Conservation (phyloP, 805 yeast species). For the Pichia thaimueangensis region DNA sequence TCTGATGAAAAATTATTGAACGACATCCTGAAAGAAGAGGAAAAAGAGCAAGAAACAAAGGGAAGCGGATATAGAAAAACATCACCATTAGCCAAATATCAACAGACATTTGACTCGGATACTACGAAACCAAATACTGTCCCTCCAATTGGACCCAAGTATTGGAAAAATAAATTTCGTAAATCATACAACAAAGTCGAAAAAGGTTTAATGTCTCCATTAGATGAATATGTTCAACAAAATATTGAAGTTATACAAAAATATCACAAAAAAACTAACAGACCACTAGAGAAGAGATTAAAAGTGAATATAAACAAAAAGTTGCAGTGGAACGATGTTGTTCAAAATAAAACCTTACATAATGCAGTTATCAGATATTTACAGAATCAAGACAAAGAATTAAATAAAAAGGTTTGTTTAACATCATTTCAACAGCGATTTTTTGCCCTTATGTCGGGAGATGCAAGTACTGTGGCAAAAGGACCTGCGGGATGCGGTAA, state of each 20-base stretch:
- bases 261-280: constrained; percentile 19
- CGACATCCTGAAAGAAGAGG: constrained; percentile 10
- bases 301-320: constrained; percentile 17
- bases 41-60: neutral
- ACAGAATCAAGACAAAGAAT: neutral
- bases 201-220: constrained; percentile 14
- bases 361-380: constrained; percentile 16
- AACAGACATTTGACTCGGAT: no score
- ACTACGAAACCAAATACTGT: no score
- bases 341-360: constrained; percentile 13
- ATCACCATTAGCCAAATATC: neutral
- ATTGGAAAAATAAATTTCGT: constrained; percentile 19
- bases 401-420: constrained; percentile 10
- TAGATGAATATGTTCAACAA: constrained; percentile 19
- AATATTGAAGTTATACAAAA: constrained; percentile 22
- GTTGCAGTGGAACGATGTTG: constrained; percentile 18
- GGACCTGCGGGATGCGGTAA: constrained; percentile 30
- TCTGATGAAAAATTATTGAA: constrained; percentile 17
- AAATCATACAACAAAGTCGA: constrained; percentile 18
- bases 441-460: constrained; percentile 21
- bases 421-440: constrained; percentile 28
- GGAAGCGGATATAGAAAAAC: neutral
- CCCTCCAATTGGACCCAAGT: constrained; percentile 15
- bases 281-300: constrained; percentile 19
- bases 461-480: constrained; percentile 27